phyloP scores from a whole-genome alignment of 169 alveolate genomes.

The Plasmodium cynomolgi region DNA sequence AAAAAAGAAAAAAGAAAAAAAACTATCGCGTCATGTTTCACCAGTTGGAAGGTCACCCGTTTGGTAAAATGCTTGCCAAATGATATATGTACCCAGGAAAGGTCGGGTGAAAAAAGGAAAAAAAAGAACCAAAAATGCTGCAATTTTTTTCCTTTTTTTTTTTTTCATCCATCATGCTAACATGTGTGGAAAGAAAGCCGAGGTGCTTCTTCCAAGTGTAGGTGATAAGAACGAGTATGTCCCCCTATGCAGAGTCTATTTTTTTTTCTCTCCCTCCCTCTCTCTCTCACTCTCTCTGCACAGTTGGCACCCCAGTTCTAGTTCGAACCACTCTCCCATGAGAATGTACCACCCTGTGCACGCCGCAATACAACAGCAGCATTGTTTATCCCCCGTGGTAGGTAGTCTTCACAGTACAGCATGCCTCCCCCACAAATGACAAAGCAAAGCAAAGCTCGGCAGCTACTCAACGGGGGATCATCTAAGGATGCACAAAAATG shows the following conservation, averaged over 20 bases:
- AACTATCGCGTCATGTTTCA: neutral
- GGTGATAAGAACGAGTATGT: neutral
- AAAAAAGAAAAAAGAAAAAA: neutral
- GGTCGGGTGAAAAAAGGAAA: neutral
- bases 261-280: neutral
- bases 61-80: neutral
- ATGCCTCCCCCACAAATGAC: neutral
- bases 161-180: neutral
- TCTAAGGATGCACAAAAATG: neutral
- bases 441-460: neutral
- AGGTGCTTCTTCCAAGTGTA: neutral
- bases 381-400: neutral
- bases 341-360: neutral
- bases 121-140: neutral
- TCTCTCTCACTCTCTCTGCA: too few relatives aligned
- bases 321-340: neutral
- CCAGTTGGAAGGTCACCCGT: neutral
- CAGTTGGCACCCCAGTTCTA: neutral
- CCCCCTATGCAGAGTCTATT: neutral
- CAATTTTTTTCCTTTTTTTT: neutral
- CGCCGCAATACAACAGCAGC: neutral
- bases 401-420: neutral
- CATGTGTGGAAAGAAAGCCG: neutral
- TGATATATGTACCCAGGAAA: neutral
- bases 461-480: neutral